phyloP scores from a whole-genome alignment of 1,139 yeast genomes.

The Pichia sorboxylosa region DNA sequence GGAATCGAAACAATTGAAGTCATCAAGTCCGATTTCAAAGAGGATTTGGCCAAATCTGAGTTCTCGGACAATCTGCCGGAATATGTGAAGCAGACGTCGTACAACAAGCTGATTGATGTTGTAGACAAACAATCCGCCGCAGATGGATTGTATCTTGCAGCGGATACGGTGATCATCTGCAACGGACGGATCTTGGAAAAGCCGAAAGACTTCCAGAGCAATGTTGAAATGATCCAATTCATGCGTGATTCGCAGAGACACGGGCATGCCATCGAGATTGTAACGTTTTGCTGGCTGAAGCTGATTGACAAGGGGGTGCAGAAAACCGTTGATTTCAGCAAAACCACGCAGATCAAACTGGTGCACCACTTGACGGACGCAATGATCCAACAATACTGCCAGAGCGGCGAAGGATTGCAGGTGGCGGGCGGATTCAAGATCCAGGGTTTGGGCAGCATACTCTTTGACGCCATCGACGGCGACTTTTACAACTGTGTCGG shows the following conservation, averaged over 20 bases:
- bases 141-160: conserved; percentile 27
- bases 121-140: conserved; percentile 24
- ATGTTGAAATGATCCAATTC: conserved; percentile 34
- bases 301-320: not conserved
- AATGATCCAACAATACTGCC: conserved; percentile 49
- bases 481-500: conserved; percentile 89
- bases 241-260: conserved; percentile 31
- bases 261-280: conserved; percentile 26
- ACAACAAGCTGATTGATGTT: conserved; percentile 52
- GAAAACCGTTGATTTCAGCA: conserved; percentile 20
- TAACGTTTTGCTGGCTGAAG: conserved; percentile 13
- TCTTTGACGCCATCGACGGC: conserved; percentile 57
- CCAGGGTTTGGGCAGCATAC: conserved; percentile 59
- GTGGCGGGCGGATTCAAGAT: conserved; percentile 93
- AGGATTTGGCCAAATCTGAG: conserved; percentile 49
- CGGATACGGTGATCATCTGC: conserved; percentile 77
- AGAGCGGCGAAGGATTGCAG: conserved; percentile 57
- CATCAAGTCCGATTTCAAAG: conserved; percentile 55
- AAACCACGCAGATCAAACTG: conserved; percentile 37
- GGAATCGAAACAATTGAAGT: conserved; percentile 46
- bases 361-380: conserved; percentile 39
- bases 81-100: conserved; percentile 65
- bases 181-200: conserved; percentile 61
- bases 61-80: conserved; percentile 29
- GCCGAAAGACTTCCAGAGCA: conserved; percentile 46